These are phyloP conservation scores for Crithidia thermophila DNA, from an alignment of 208 protist genomes.

Conservation along the genomic window DNA sequence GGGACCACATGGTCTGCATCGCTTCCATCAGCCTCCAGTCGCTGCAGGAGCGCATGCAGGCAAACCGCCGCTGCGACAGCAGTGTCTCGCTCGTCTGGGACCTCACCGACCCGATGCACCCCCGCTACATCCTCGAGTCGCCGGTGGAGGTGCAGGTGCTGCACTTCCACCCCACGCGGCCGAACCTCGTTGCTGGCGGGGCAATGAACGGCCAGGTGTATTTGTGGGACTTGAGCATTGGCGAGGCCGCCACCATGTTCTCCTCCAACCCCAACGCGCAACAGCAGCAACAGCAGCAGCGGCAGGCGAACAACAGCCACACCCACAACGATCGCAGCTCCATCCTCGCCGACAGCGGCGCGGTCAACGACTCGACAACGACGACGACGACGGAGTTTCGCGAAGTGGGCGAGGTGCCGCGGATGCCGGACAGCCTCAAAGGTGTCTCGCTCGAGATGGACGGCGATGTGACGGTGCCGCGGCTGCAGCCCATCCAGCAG, in stretches of 20 bases:
- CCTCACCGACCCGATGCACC: conserved; percentile 91
- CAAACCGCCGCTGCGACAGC: conserved; percentile 71
- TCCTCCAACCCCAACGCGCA: conserved; percentile 13
- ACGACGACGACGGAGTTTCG: conserved; percentile 24
- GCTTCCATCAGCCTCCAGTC: conserved; percentile 63
- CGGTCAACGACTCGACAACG: not conserved
- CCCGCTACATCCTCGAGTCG: conserved; percentile 85
- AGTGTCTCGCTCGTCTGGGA: conserved; percentile 89
- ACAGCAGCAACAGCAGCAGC: not conserved
- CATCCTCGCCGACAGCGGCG: not conserved
- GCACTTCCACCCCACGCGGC: conserved; percentile 82
- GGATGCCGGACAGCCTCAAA: conserved; percentile 71
- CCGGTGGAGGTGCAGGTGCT: conserved; percentile 89
- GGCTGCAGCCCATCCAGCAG: conserved; percentile 75
- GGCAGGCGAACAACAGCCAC: not conserved
- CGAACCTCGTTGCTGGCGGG: conserved; percentile 84
- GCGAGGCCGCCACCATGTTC: conserved; percentile 31
- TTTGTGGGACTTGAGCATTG: conserved; percentile 86
- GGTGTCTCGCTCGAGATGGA: conserved; percentile 73
- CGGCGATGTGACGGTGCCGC: conserved; percentile 81
- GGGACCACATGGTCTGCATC: conserved; percentile 83
- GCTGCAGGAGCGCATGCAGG: conserved; percentile 77
- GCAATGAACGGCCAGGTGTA: conserved; percentile 92
- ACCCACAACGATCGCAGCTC: not conserved
- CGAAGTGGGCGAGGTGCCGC: conserved; percentile 69